These are phyloP conservation scores for Strobilomyces dryophilus DNA, from an alignment of 768 basidiomycete genomes.

Conservation along the genomic window DNA sequence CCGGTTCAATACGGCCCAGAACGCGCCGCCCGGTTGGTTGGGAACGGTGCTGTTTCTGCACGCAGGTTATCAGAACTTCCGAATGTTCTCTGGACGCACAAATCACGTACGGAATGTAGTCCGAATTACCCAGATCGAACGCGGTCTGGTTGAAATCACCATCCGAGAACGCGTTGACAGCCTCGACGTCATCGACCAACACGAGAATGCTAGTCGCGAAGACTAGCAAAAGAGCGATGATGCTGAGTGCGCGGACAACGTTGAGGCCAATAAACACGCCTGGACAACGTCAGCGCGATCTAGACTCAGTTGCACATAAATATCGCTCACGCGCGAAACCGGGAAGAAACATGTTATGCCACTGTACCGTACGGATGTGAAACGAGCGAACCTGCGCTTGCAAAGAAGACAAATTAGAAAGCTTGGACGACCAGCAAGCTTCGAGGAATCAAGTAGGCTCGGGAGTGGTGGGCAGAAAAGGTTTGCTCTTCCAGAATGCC, in stretches of 20 bases:
- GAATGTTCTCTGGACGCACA: not conserved
- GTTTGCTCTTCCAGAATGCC: not conserved
- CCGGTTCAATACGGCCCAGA: slow-evolving; percentile 86
- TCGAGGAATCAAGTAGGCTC: not conserved
- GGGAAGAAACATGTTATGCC: slow-evolving; percentile 20
- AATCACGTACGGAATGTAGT: slow-evolving; percentile 74
- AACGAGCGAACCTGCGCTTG: slow-evolving; percentile 22
- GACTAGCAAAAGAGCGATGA: slow-evolving; percentile 76
- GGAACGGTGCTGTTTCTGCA: slow-evolving; percentile 78
- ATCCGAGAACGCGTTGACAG: slow-evolving; percentile 59
- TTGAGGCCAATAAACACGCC: slow-evolving; percentile 75
- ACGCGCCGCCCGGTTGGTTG: slow-evolving; percentile 86
- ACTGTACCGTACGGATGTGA: not conserved
- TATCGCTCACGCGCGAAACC: slow-evolving; percentile 26
- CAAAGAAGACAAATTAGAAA: not conserved
- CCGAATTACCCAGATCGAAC: slow-evolving; percentile 51
- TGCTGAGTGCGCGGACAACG: slow-evolving; percentile 66
- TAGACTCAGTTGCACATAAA: not conserved
- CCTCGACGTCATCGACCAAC: slow-evolving; percentile 71
- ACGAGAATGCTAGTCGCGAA: slow-evolving; percentile 73
- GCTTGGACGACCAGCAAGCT: slow-evolving; percentile 28
- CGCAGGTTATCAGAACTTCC: not conserved
- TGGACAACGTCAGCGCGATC: slow-evolving; percentile 11
- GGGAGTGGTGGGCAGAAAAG: not conserved
- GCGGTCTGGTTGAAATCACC: slow-evolving; percentile 36